Conservation (phyloP, 352 stramenopile species). For the Halophytophthora polymorphica region DNA sequence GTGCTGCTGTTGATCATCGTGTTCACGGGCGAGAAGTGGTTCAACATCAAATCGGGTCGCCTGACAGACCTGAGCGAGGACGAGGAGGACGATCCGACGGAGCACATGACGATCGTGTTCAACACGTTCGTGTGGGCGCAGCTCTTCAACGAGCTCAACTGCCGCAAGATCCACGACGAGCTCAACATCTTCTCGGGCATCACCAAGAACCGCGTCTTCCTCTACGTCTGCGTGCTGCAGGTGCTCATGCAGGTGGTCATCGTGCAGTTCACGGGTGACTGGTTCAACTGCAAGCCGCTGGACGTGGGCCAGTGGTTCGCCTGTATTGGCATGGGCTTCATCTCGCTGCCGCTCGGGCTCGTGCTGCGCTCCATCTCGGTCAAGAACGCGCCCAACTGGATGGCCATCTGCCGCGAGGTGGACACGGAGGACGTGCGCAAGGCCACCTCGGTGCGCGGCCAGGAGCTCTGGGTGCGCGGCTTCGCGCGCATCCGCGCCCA, state of each 20-base stretch:
- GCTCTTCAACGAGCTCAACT: slow-evolving; percentile 87
- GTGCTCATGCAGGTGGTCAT: slow-evolving; percentile 92
- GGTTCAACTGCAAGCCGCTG: slow-evolving; percentile 56
- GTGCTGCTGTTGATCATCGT: slow-evolving; percentile 76
- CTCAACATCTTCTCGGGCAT: slow-evolving; percentile 95
- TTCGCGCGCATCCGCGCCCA: slow-evolving; percentile 51
- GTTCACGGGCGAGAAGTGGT: slow-evolving; percentile 60
- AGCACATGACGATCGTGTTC: slow-evolving; percentile 96
- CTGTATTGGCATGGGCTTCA: slow-evolving; percentile 49
- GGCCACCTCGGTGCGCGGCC: slow-evolving; percentile 25
- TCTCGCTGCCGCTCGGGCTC: slow-evolving; percentile 45
- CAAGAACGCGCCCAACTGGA: slow-evolving; percentile 54
- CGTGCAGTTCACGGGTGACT: slow-evolving; percentile 90
- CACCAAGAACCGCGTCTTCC: slow-evolving; percentile 90
- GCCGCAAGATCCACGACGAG: slow-evolving; percentile 88
- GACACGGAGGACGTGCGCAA: slow-evolving; percentile 29
- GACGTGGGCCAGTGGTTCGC: slow-evolving; percentile 41
- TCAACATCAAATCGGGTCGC: slow-evolving; percentile 34
- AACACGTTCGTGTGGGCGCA: slow-evolving; percentile 97
- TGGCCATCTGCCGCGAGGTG: slow-evolving; percentile 46
- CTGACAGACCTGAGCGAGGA: slow-evolving; percentile 42
- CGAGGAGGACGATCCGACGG: slow-evolving; percentile 48
- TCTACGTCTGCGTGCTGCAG: slow-evolving; percentile 89
- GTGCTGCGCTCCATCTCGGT: slow-evolving; percentile 49
- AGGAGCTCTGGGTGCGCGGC: slow-evolving; percentile 45